Conservation (phyloP, 208 protist species). For the Crithidia expoeki region DNA sequence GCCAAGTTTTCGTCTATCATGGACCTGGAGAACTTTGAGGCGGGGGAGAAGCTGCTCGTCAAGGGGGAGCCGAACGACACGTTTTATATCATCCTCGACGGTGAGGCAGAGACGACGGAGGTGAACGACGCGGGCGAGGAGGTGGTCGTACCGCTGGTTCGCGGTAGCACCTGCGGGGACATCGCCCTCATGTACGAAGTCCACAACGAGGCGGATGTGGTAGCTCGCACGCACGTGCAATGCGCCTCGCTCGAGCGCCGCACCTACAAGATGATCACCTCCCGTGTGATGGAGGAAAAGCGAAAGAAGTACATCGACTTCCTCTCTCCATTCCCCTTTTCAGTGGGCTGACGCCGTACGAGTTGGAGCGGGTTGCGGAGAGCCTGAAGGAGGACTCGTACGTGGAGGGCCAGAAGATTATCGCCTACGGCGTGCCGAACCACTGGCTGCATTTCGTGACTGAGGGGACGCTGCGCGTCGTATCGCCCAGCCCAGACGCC, state of each 20-base stretch:
- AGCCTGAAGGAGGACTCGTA: constrained; percentile 60
- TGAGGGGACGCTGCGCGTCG: constrained; percentile 64
- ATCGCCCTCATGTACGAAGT: constrained; percentile 65
- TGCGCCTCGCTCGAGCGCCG: constrained; percentile 68
- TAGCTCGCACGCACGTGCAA: constrained; percentile 36
- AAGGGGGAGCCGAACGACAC: constrained; percentile 51
- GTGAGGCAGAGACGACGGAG: constrained; percentile 45
- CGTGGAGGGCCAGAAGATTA: constrained; percentile 57
- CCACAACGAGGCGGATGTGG: constrained; percentile 37
- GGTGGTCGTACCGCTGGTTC: constrained; percentile 29
- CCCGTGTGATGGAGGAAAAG: constrained; percentile 59
- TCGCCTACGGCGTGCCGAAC: constrained; percentile 49
- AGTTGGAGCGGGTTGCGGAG: constrained; percentile 57
- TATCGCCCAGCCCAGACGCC: constrained; percentile 16
- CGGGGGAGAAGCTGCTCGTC: constrained; percentile 31
- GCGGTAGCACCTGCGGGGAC: constrained; percentile 57
- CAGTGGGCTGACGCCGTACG: constrained; percentile 24
- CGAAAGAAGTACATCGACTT: constrained; percentile 58
- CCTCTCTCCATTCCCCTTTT: constrained; percentile 55
- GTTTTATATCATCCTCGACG: constrained; percentile 71
- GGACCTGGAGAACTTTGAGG: constrained; percentile 45
- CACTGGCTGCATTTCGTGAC: constrained; percentile 79
- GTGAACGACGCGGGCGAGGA: constrained; percentile 24
- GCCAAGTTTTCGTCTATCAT: constrained; percentile 65
- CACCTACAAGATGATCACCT: constrained; percentile 75